Base-by-base conservation (phyloP, 2,329 filamentous ascomycete species). In the Hymenoscyphus fructigenus region DNA sequence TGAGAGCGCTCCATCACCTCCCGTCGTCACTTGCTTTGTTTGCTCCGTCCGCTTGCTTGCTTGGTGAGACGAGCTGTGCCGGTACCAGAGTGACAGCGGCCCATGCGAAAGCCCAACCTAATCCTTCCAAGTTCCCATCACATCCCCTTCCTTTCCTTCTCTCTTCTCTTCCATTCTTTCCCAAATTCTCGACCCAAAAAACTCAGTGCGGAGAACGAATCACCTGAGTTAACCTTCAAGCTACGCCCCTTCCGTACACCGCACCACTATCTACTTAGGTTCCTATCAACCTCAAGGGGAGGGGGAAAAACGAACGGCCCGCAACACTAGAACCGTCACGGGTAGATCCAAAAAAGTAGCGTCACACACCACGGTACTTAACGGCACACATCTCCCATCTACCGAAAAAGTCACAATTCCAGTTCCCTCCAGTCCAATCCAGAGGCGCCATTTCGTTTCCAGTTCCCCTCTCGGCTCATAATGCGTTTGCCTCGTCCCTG, bases 281-380 rank as follows among this genome's bases (percentile, higher is more conserved):
- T n/a, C 41, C 41, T 20, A 5, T n/a, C 17, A 20, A 44, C 14
- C 9, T 14, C 7, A 50, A 23, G 20, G 41, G 41, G n/a, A 47
- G 17, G 41, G n/a, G n/a, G 17, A 17, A 20, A 50, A 50, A 50
- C 44, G 44, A 20, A n/a, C 20, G 44, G 44, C 44, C 34, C 44
- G 44, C 44, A 50, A 50, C 44, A 36, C 44, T 50, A 50, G n/a
- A 50, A n/a, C 44, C 44, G 44, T 50, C 44, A 50, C 44, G n/a
- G 44, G 44, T 23, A 20, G 41, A 20, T 44, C 15, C 41, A 32
- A 5, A 32, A 32, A 32, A 32, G 29, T 32, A 32, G 29, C 41
- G n/a, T 44, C 41, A 44, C 41, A 20, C 34, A 36, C 34, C 34
- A 36, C 44, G 20, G 44, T 20, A 50, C 44, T 50, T 50, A 10